phyloP scores from a whole-genome alignment of 257 asterid species.

The Fraxinus cuspidata region DNA sequence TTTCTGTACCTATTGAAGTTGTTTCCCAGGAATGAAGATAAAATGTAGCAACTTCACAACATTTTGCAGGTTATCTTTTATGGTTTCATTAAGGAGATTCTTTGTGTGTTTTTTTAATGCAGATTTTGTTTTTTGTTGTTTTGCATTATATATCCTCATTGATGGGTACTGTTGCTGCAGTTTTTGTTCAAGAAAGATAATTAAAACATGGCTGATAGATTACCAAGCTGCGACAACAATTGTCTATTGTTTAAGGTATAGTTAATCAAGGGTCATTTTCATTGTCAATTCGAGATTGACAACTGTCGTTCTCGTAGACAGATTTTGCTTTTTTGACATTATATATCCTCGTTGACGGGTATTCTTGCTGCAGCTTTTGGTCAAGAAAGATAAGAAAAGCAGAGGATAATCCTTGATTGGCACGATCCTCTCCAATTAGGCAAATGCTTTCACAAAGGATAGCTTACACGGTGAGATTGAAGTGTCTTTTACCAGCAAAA shows the following conservation, averaged over 20 bases:
- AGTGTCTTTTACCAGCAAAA: background rate
- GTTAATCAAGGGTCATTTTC: too few relatives aligned
- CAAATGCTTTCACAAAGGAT: background rate
- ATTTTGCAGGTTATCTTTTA: background rate
- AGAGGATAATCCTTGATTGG: background rate
- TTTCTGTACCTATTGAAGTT: background rate
- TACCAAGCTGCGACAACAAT: background rate
- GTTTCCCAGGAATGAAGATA: background rate
- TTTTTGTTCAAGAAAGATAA: background rate
- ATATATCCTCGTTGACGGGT: too few relatives aligned
- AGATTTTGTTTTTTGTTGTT: too few relatives aligned
- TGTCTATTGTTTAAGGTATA: too few relatives aligned
- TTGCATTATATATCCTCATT: background rate
- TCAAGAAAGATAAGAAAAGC: background rate
- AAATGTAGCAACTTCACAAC: background rate
- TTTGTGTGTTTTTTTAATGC: background rate
- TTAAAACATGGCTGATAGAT: background rate
- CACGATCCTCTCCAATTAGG: background rate
- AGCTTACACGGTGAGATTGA: background rate
- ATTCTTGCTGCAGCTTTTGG: too few relatives aligned
- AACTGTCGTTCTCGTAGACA: too few relatives aligned
- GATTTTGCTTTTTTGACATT: too few relatives aligned
- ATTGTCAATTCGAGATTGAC: too few relatives aligned
- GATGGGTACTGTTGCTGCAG: background rate
- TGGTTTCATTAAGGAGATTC: background rate